Evolutionary conservation across 495 filamentous ascomycete genomes (phyloP).

Genomic region (Saxophila tyrrhenica): DNA sequence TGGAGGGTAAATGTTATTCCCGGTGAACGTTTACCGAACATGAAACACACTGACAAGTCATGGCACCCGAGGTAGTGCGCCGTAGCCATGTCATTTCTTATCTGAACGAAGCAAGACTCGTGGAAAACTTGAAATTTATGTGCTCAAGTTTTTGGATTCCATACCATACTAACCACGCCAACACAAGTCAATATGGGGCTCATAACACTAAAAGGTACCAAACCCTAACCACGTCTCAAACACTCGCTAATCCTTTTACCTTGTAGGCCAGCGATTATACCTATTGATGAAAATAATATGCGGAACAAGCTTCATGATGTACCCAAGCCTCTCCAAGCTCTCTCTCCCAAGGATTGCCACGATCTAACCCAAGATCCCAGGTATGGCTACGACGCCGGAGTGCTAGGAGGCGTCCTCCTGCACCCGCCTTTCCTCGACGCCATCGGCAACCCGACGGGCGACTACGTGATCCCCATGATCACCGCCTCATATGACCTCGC

Average conservation of each 20-base stretch:
- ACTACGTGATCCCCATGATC: slow-evolving; percentile 32
- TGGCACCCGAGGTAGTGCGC: background rate
- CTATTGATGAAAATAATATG: slow-evolving; percentile 19
- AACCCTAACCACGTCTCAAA: too few species aligned
- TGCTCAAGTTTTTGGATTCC: background rate
- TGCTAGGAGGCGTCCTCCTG: slow-evolving; percentile 32
- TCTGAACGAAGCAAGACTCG: background rate
- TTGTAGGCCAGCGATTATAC: too few species aligned
- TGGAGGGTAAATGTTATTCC: too few species aligned
- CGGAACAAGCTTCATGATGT: slow-evolving; percentile 19
- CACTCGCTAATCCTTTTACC: too few species aligned
- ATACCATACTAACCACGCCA: too few species aligned
- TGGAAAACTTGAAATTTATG: background rate
- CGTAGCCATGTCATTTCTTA: background rate
- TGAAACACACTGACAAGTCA: background rate
- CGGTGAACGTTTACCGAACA: background rate
- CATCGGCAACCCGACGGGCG: slow-evolving; percentile 29
- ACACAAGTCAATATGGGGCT: background rate
- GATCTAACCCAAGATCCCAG: background rate
- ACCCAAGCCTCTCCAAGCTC: background rate
- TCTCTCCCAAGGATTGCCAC: background rate
- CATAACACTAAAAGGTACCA: slow-evolving; percentile 8
- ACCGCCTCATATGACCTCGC: slow-evolving; percentile 29
- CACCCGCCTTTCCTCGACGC: slow-evolving; percentile 28
- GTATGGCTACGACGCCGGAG: slow-evolving; percentile 30